phyloP scores from a whole-genome alignment of 1,284 basidiomycete genomes.

The Golubevia sp. region DNA sequence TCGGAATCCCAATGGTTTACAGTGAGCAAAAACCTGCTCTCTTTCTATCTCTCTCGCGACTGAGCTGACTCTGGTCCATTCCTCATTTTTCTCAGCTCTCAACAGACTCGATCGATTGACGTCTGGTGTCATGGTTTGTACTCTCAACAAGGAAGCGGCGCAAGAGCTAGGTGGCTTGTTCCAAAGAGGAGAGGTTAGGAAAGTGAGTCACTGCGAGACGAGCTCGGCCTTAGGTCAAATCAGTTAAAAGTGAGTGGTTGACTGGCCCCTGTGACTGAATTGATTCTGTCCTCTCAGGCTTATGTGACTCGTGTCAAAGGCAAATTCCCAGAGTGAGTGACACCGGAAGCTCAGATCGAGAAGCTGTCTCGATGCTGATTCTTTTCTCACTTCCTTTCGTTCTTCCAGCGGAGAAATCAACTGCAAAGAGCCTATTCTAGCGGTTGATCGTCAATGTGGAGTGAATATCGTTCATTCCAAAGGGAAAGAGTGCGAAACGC shows the following conservation, averaged over 20 bases:
- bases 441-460: slow-evolving; percentile 93
- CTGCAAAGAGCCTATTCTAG: slow-evolving; percentile 85
- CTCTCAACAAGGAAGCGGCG: slow-evolving; percentile 75
- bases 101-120: slow-evolving; percentile 94
- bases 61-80: slow-evolving; percentile 67
- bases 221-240: not conserved
- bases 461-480: slow-evolving; percentile 91
- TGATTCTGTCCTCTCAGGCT: slow-evolving; percentile 7
- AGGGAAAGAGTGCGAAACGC: slow-evolving; percentile 88
- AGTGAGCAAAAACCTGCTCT: slow-evolving; percentile 68
- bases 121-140: slow-evolving; percentile 93
- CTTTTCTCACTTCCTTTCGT: not conserved
- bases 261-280: not conserved
- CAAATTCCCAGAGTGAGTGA: slow-evolving; percentile 76
- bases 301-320: slow-evolving; percentile 39
- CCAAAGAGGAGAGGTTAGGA: slow-evolving; percentile 72
- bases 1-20: not conserved
- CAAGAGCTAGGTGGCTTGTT: slow-evolving; percentile 67
- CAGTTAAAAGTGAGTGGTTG: not conserved
- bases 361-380: not conserved
- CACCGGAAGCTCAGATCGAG: not conserved
- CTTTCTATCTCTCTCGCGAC: not conserved
- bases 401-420: slow-evolving; percentile 72
- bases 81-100: slow-evolving; percentile 71
- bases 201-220: slow-evolving; percentile 66